phyloP scores from a whole-genome alignment of 805 yeast genomes.

The Tanozyma kutaoensis region DNA sequence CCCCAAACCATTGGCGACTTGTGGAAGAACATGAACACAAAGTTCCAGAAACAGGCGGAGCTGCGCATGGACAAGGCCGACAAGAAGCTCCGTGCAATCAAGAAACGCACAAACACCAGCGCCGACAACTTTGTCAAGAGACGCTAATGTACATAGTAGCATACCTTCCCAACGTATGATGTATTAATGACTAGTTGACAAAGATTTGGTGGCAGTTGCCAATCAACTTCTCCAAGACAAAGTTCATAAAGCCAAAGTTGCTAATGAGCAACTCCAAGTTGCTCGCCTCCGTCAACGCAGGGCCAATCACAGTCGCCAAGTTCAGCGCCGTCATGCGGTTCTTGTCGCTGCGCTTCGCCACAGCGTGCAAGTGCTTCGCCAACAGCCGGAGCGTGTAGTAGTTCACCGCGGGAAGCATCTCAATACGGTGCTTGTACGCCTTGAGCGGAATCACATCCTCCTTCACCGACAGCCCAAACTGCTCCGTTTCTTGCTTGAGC shows the following conservation, averaged over 20 bases:
- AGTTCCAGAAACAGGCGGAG: constrained; percentile 17
- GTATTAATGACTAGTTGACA: not conserved
- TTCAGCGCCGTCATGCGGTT: constrained; percentile 87
- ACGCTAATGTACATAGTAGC: constrained; percentile 11
- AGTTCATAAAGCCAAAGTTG: constrained; percentile 43
- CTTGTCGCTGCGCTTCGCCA: constrained; percentile 49
- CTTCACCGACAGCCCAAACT: constrained; percentile 1
- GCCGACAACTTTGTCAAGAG: constrained; percentile 24
- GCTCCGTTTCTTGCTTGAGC: constrained; percentile 11
- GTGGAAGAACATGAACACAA: constrained; percentile 19
- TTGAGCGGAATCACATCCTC: constrained; percentile 4
- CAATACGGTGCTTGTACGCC: constrained; percentile 16
- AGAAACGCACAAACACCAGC: constrained; percentile 17
- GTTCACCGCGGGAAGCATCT: constrained; percentile 48
- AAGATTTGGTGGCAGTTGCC: constrained; percentile 20
- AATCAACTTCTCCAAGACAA: constrained; percentile 37
- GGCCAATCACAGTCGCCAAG: constrained; percentile 78
- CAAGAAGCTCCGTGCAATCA: constrained; percentile 22
- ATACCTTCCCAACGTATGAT: too few species aligned
- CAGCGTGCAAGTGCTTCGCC: constrained; percentile 53
- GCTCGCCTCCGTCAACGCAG: constrained; percentile 45
- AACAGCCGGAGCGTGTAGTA: constrained; percentile 56
- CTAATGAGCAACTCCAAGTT: constrained; percentile 30
- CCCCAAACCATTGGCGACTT: constrained; percentile 23
- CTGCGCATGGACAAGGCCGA: constrained; percentile 21